Conservation (phyloP, 768 basidiomycete genomes). For the Multifurca ochricompacta region DNA sequence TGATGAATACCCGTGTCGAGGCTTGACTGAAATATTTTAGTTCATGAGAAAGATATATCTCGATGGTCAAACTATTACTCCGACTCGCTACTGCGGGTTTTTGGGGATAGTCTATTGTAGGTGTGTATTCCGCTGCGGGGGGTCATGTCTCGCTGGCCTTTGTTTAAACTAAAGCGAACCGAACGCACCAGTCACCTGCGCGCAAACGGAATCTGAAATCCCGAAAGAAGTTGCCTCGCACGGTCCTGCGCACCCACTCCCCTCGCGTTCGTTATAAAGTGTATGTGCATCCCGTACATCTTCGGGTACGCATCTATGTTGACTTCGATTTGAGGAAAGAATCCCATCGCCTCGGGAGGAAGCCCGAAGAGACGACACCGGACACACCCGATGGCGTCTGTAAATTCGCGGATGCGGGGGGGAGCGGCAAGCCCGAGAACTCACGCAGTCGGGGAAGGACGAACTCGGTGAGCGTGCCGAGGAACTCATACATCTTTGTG, state of each 20-base stretch:
- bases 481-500: constrained; percentile 91
- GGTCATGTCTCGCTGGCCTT: background rate
- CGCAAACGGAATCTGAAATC: constrained; percentile 86
- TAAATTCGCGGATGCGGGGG: constrained; percentile 60
- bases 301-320: constrained; percentile 86
- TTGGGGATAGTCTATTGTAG: background rate
- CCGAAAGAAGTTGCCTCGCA: constrained; percentile 80
- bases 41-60: no score
- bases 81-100: background rate
- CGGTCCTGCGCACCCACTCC: constrained; percentile 88
- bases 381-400: constrained; percentile 71
- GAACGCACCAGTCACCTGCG: constrained; percentile 26
- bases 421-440: constrained; percentile 76
- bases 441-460: constrained; percentile 92
- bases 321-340: constrained; percentile 95
- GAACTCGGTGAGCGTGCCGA: constrained; percentile 82
- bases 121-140: background rate
- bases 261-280: constrained; percentile 82
- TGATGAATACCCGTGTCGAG: no score
- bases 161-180: background rate
- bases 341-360: constrained; percentile 70
- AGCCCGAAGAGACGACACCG: constrained; percentile 91
- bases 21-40: no score
- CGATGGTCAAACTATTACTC: background rate
- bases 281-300: constrained; percentile 85